A percentile compares a stretch with the other conserved stretches of the same genome.
Conservation (phyloP, 257 asterid genomes). For the Catharanthus roseus region DNA sequence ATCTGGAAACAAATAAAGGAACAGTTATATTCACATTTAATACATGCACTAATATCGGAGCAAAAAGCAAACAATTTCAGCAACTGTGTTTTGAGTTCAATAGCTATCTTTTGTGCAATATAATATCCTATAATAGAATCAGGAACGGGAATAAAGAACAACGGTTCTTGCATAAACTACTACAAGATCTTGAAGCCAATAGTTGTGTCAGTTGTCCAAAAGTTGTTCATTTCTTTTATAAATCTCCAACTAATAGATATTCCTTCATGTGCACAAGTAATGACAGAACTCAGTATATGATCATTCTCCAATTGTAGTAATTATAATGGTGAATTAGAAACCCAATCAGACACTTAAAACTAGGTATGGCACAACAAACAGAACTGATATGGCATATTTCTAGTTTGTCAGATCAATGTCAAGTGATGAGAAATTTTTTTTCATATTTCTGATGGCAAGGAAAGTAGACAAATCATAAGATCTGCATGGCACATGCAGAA, state of each 20-base stretch:
- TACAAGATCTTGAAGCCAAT: neutral
- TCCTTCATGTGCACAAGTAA: neutral
- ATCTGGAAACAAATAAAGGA: constrained; percentile 36
- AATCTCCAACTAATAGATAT: neutral
- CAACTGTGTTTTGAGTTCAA: neutral
- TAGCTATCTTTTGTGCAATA: neutral
- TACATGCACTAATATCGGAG: neutral
- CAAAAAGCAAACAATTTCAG: neutral
- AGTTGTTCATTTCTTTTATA: neutral
- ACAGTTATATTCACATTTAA: neutral
- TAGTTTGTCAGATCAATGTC: neutral
- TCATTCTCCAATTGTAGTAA: neutral
- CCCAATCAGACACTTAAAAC: neutral
- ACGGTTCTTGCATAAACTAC: neutral
- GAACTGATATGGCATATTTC: neutral
- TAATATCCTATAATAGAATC: neutral
- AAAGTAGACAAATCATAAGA: neutral
- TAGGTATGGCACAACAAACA: neutral
- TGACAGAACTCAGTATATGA: neutral
- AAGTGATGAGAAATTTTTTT: neutral
- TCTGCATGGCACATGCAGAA: neutral
- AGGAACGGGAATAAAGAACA: neutral
- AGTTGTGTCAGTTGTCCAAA: neutral
- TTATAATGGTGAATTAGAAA: neutral
- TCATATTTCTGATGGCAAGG: neutral